Conservation (phyloP, 2,329 filamentous ascomycete species). For the Arthrobotrys conoides region DNA sequence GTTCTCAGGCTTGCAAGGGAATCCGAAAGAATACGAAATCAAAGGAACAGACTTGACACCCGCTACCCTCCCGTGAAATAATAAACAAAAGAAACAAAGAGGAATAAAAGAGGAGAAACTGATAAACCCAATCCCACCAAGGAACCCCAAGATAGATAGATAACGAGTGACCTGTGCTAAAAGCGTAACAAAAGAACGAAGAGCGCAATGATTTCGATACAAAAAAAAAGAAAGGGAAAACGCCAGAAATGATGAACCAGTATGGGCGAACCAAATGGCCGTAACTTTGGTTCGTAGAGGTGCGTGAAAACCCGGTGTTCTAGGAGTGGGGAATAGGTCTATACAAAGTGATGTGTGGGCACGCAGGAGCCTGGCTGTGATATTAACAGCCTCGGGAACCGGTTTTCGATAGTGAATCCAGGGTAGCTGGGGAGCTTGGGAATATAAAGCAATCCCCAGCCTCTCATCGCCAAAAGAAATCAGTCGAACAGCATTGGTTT, state of each 20-base stretch:
- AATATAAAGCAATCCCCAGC: not conserved
- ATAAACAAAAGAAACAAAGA: slow-evolving; percentile 34
- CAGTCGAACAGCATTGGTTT: not conserved
- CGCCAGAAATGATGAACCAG: slow-evolving; percentile 48
- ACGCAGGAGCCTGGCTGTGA: slow-evolving; percentile 10
- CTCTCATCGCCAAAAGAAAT: slow-evolving; percentile 14
- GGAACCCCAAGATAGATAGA: slow-evolving; percentile 17
- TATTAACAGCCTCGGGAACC: slow-evolving; percentile 28
- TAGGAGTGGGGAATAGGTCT: slow-evolving; percentile 53
- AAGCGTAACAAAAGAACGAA: slow-evolving; percentile 36
- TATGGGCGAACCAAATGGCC: slow-evolving; percentile 43
- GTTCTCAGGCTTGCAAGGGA: slow-evolving; percentile 20
- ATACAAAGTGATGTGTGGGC: slow-evolving; percentile 38
- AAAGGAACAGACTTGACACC: slow-evolving; percentile 49
- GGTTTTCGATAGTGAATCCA: slow-evolving; percentile 10
- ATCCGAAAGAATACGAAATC: slow-evolving; percentile 23
- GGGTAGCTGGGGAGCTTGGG: not conserved
- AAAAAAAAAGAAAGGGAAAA: slow-evolving; percentile 25
- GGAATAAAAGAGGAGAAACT: slow-evolving; percentile 17
- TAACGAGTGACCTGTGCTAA: slow-evolving; percentile 47
- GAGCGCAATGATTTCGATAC: slow-evolving; percentile 27
- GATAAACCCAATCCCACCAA: slow-evolving; percentile 49
- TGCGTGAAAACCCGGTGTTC: slow-evolving; percentile 42
- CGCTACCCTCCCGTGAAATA: slow-evolving; percentile 53
- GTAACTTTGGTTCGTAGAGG: slow-evolving; percentile 49